These are phyloP conservation scores for Colletotrichum salicis DNA, from an alignment of 2,329 filamentous ascomycete species.

Conservation along the genomic window DNA sequence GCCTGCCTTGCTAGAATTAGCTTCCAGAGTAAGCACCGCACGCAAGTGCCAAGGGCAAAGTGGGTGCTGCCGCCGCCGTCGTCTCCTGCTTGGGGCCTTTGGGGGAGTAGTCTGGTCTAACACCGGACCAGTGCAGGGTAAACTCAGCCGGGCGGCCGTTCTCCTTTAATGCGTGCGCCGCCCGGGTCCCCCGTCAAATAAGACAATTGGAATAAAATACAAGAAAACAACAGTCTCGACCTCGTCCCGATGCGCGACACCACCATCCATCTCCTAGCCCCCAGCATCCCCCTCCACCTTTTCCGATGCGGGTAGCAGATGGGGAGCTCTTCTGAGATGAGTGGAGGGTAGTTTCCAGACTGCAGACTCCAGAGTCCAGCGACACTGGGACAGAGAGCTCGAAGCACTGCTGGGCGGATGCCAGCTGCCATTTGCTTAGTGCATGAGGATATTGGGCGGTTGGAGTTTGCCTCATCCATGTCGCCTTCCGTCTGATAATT, in stretches of 20 bases:
- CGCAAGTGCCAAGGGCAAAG: not conserved
- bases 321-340: not conserved
- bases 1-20: not conserved
- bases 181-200: slow-evolving; percentile 9
- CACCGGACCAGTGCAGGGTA: slow-evolving; percentile 22
- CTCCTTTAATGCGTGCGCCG: slow-evolving; percentile 20
- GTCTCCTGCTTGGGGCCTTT: slow-evolving; percentile 1
- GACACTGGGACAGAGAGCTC: not conserved
- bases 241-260: slow-evolving; percentile 19
- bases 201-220: not conserved
- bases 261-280: slow-evolving; percentile 6
- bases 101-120: slow-evolving; percentile 13
- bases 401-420: not conserved
- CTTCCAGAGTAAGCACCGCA: slow-evolving; percentile 16
- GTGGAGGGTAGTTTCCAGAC: not conserved
- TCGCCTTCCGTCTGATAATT: not conserved
- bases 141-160: slow-evolving; percentile 22
- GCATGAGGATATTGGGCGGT: slow-evolving; percentile 7
- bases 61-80: slow-evolving; percentile 29
- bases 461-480: slow-evolving; percentile 16
- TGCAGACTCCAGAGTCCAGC: not conserved
- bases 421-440: not conserved
- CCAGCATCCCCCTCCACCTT: not conserved
- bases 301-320: not conserved
- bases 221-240: slow-evolving; percentile 2